Percentiles rank a stretch among this genome's conserved stretches.
phyloP scores from a whole-genome alignment of 2,329 filamentous ascomycete species.

The Colletotrichum incanum region DNA sequence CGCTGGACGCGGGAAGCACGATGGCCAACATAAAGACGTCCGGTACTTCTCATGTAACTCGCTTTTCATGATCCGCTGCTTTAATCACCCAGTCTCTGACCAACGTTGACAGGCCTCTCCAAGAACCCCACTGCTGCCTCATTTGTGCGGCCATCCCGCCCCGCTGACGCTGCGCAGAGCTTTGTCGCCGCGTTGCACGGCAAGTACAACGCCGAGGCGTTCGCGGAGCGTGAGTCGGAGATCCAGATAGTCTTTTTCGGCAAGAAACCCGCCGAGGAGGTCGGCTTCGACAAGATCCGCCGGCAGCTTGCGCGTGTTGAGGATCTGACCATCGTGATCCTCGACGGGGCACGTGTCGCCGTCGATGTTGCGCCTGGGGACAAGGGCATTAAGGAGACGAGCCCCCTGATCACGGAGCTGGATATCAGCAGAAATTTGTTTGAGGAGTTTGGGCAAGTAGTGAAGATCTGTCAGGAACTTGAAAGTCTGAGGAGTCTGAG shows the following conservation, averaged over 20 bases:
- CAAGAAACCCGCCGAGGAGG: slow-evolving; percentile 87
- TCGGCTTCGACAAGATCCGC: slow-evolving; percentile 95
- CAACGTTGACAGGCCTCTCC: slow-evolving; percentile 65
- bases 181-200: slow-evolving; percentile 85
- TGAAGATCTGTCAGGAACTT: slow-evolving; percentile 80
- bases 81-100: slow-evolving; percentile 43
- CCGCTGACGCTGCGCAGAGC: slow-evolving; percentile 76
- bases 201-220: slow-evolving; percentile 83
- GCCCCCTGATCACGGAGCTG: slow-evolving; percentile 80
- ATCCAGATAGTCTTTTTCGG: slow-evolving; percentile 77
- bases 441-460: slow-evolving; percentile 75
- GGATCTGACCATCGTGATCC: slow-evolving; percentile 84
- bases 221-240: slow-evolving; percentile 47
- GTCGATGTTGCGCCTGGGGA: slow-evolving; percentile 53
- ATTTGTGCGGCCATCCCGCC: slow-evolving; percentile 86
- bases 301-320: slow-evolving; percentile 83
- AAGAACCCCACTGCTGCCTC: slow-evolving; percentile 82
- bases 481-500: slow-evolving; percentile 76
- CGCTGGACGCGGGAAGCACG: slow-evolving; percentile 86
- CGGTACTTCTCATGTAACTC: slow-evolving; percentile 86
- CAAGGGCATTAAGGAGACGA: slow-evolving; percentile 64
- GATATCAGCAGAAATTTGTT: slow-evolving; percentile 91
- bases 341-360: slow-evolving; percentile 81
- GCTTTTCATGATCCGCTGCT: not conserved
- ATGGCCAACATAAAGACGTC: slow-evolving; percentile 84